These are phyloP conservation scores for Magnaporthiopsis rhizophila DNA, from an alignment of 2,329 filamentous ascomycete genomes.

Conservation along the genomic window DNA sequence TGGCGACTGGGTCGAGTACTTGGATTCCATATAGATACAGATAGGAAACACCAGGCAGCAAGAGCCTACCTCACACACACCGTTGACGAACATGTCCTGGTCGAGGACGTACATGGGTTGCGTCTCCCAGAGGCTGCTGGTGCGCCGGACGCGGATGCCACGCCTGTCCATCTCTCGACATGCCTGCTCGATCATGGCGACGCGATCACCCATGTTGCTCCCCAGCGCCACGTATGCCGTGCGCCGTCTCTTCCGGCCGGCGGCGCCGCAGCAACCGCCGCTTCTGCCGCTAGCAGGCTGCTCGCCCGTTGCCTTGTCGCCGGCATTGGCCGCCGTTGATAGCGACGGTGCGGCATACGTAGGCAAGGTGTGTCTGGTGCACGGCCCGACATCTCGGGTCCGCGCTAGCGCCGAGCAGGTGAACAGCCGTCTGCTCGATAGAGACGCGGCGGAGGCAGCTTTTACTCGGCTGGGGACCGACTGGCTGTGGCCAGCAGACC, in stretches of 20 bases:
- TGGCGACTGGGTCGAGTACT: background rate
- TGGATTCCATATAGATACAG: background rate
- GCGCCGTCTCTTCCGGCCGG: slow-evolving; percentile 20
- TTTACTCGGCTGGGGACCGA: background rate
- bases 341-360: background rate
- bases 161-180: slow-evolving; percentile 67
- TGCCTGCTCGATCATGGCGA: slow-evolving; percentile 77
- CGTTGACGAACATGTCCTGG: slow-evolving; percentile 84
- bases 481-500: background rate
- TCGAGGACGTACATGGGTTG: slow-evolving; percentile 94
- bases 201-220: slow-evolving; percentile 83
- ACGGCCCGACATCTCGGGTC: background rate
- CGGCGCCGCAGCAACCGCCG: slow-evolving; percentile 19
- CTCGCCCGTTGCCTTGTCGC: background rate
- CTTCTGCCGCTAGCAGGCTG: background rate
- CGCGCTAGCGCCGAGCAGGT: background rate
- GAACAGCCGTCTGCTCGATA: background rate
- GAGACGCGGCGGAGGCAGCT: background rate
- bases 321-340: too few relatives aligned
- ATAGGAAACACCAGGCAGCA: background rate
- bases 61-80: slow-evolving; percentile 68
- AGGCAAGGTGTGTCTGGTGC: slow-evolving; percentile 13
- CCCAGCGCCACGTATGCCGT: slow-evolving; percentile 79
- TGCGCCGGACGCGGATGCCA: slow-evolving; percentile 66
- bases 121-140: slow-evolving; percentile 89